A percentile compares a stretch with the other conserved stretches of the same genome.
phyloP scores from a whole-genome alignment of 768 basidiomycete genomes.

The Pleurotus eryngii region DNA sequence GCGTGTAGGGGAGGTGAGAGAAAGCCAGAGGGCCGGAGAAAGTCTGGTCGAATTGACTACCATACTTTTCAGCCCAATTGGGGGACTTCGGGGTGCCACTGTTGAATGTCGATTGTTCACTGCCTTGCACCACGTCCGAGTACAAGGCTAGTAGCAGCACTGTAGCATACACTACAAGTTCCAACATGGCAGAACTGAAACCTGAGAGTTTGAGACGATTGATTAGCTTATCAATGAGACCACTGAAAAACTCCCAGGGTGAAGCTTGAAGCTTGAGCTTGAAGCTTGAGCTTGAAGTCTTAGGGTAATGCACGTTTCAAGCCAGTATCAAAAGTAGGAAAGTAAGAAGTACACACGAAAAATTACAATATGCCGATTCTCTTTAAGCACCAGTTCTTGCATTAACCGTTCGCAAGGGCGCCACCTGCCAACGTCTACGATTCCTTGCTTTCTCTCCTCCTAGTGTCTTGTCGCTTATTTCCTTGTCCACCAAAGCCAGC shows the following conservation, averaged over 20 bases:
- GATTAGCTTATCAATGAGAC: no score
- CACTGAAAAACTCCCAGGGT: not conserved
- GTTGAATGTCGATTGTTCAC: not conserved
- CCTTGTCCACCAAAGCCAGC: constrained; percentile 43
- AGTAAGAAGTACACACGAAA: not conserved
- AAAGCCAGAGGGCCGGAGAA: constrained; percentile 84
- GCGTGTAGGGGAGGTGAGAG: constrained; percentile 73
- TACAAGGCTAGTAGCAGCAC: not conserved
- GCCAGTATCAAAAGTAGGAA: no score
- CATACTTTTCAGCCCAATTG: constrained; percentile 73
- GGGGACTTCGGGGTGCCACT: constrained; percentile 7
- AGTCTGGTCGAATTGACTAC: constrained; percentile 64
- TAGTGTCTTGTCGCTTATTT: constrained; percentile 20
- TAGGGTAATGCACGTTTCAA: not conserved
- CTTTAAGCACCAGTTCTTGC: constrained; percentile 27
- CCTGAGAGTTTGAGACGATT: no score
- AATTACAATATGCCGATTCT: not conserved
- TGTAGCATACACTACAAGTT: not conserved
- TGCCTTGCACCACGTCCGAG: not conserved
- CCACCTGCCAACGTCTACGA: constrained; percentile 36
- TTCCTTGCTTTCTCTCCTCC: constrained; percentile 29
- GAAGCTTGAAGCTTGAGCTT: not conserved
- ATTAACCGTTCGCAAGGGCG: constrained; percentile 33
- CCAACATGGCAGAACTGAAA: not conserved
- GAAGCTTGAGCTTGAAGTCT: no score